A percentile compares a stretch with the other conserved stretches of the same genome.
These are phyloP conservation scores for Saccharomyces hybrid DNA, from an alignment of 1,139 yeast species.

Conservation along the genomic window DNA sequence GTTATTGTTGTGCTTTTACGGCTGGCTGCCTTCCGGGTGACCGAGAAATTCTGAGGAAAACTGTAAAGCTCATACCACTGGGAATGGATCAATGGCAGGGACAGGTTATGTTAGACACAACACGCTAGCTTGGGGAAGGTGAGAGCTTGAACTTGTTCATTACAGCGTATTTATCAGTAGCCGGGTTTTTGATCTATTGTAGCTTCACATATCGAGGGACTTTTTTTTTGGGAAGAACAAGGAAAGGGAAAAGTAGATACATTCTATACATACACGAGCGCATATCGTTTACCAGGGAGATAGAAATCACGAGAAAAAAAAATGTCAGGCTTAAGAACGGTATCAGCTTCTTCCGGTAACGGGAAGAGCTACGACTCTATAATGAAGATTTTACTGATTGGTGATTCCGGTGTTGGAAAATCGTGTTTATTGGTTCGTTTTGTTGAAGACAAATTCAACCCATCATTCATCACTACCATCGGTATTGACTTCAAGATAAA, in stretches of 20 bases:
- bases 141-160: neutral
- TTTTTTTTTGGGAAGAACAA: neutral
- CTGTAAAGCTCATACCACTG: neutral
- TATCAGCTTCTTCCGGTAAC: slow-evolving; percentile 24
- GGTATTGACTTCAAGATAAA: slow-evolving; percentile 97
- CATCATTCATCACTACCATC: slow-evolving; percentile 91
- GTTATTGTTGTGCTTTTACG: neutral
- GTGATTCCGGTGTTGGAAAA: slow-evolving; percentile 96
- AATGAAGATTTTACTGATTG: slow-evolving; percentile 86
- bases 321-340: slow-evolving; percentile 30
- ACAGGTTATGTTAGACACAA: neutral
- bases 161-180: neutral
- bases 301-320: neutral
- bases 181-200: neutral
- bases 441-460: slow-evolving; percentile 95
- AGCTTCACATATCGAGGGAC: neutral
- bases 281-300: neutral
- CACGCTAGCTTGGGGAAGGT: neutral
- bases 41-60: neutral
- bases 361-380: slow-evolving; percentile 82
- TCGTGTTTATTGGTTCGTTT: slow-evolving; percentile 89
- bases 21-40: neutral
- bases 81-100: neutral
- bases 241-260: neutral
- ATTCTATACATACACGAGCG: neutral